Conservation (phyloP, 768 basidiomycete species). For the Russula brevipes region DNA sequence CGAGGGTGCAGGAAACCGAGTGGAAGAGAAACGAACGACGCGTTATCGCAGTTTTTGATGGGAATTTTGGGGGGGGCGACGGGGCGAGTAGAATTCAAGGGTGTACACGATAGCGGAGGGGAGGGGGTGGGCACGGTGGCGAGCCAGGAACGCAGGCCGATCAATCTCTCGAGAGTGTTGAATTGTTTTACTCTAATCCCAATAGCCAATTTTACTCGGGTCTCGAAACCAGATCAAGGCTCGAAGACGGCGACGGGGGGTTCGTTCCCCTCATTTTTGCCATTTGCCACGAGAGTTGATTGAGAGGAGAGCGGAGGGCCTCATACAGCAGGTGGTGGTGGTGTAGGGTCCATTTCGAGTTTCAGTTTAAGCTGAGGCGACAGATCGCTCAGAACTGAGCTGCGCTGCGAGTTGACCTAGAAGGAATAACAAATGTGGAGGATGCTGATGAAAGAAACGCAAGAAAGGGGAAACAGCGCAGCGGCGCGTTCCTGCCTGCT, state of each 20-base stretch:
- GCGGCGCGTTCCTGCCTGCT: not conserved
- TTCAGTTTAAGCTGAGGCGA: not conserved
- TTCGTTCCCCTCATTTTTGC: no score
- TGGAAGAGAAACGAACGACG: not conserved
- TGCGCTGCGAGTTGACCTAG: not conserved
- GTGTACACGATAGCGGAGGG: not conserved
- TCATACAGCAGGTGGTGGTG: not conserved
- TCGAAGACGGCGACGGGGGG: no score
- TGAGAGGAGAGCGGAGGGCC: not conserved
- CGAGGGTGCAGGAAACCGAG: slow-evolving; percentile 9
- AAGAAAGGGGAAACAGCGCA: not conserved
- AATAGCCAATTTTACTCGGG: slow-evolving; percentile 7
- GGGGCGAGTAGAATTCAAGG: slow-evolving; percentile 11
- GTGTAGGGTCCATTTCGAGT: no score
- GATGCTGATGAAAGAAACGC: not conserved
- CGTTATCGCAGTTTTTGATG: slow-evolving; percentile 1
- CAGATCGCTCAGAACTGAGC: not conserved
- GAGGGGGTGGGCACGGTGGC: not conserved
- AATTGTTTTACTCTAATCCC: not conserved
- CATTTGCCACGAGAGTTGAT: not conserved
- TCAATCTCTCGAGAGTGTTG: not conserved
- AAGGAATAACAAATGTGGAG: slow-evolving; percentile 1
- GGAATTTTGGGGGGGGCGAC: not conserved
- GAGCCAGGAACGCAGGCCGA: not conserved
- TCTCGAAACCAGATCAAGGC: not conserved